Base-by-base conservation (phyloP, 371 early-diverging fungal species). In the Basidiobolus heterosporus region DNA sequence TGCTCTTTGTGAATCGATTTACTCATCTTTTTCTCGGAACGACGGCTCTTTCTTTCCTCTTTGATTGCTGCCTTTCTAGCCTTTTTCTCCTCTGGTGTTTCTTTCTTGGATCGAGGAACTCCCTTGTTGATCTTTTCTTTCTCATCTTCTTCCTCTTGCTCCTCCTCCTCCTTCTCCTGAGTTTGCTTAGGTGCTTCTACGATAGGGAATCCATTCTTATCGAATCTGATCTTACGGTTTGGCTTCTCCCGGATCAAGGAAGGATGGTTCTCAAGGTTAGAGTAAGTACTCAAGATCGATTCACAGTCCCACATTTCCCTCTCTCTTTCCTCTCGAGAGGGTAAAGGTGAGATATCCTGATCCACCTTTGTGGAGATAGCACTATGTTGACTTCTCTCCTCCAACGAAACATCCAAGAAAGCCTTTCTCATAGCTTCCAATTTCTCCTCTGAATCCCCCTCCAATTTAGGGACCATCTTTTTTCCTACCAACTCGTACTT, bases 21-120 rank as follows among this genome's bases (percentile, higher is more conserved):
- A 16, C 77, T 80, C 0, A 71, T 64, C 58, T 86, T 86, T 66
- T 86, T 86, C 41, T 74, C 76, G 46, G 61, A 64, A 44, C 84
- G 69, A 36, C 82, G 78, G 42, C 58, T 65, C 74, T 76, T 54
- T 36, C 39, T 17, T 18, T 36, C 85, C 21, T 74, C 80, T 58
- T 92, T 91, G 50, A 86, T 61, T 19, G 74, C 75, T 47, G 69
- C 75, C 64, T 94, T 94, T 47, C 95, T 74, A 47, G 70, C 70
- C 58, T 78, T 82, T 74, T 89, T 90, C 47, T 94, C 91, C 47
- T 89, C 93, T 50, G 70, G 74, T 6, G 79, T 70, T 68, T 94
- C 95, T 8, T 52, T 52, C 54, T 80, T 81, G 43, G 67, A 54
- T 49, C 95, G 67, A 11, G 82, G 66, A 16, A 19, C 60, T n/a